Conservation (phyloP, 179 eudicot species). For the Vitellaria paradoxa region DNA sequence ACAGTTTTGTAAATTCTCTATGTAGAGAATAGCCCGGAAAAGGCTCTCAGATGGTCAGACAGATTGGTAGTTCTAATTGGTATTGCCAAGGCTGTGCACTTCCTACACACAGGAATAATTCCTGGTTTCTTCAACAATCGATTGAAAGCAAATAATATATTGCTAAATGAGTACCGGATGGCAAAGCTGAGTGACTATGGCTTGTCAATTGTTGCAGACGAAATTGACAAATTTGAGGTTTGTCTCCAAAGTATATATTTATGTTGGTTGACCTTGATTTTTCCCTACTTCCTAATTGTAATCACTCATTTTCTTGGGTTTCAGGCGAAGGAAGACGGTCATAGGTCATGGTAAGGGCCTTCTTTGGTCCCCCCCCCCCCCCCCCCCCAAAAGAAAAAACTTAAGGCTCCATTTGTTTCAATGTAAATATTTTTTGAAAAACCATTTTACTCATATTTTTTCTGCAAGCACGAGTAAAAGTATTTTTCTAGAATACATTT, state of each 20-base stretch:
- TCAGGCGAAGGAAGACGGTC: slow-evolving; percentile 43
- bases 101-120: slow-evolving; percentile 85
- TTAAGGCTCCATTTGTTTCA: no score
- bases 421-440: no score
- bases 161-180: slow-evolving; percentile 65
- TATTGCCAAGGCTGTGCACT: slow-evolving; percentile 90
- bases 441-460: no score
- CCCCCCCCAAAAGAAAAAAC: no score
- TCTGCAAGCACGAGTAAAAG: no score
- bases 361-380: no score
- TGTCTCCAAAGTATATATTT: slow-evolving; percentile 2
- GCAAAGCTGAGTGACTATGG: slow-evolving; percentile 90
- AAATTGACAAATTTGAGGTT: slow-evolving; percentile 43
- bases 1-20: not conserved
- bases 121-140: slow-evolving; percentile 80
- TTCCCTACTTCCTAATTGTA: not conserved
- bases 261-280: not conserved
- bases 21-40: slow-evolving; percentile 40
- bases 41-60: slow-evolving; percentile 74
- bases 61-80: slow-evolving; percentile 69
- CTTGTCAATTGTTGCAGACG: slow-evolving; percentile 67
- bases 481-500: no score
- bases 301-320: slow-evolving; percentile 23
- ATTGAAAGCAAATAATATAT: slow-evolving; percentile 62
- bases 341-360: slow-evolving; percentile 48